Base-by-base conservation (phyloP, 2,329 filamentous ascomycete genomes). In the Drechmeria coniospora region DNA sequence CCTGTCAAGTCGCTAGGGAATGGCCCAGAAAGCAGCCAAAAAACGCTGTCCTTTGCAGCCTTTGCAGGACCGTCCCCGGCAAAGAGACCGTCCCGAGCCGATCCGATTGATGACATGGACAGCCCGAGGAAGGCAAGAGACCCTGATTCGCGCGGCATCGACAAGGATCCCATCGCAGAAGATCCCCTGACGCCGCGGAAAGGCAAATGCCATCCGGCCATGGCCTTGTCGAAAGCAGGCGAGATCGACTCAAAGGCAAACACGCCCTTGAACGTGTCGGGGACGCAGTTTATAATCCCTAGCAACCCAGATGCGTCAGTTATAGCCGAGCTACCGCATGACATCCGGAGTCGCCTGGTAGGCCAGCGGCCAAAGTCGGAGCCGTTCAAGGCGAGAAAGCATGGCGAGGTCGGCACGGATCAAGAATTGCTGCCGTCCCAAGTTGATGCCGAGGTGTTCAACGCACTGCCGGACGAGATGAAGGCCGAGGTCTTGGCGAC, bases 281-380 rank as follows among this genome's bases (percentile, higher is more conserved):
- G 87, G 2, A 93, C 87, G 0, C 90, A 98, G 43, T 98, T 98
- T 43, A 71, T 95, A 25, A 63, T 98, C 40, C 90, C 90, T 0
- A 69, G 69, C 1, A 81, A 93, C 39, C 68, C 80, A 2, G 90
- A 98, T 45, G 74, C 78, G 0, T 61, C 65, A n/a, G 77, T 93
- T 1, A 54, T 95, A 4, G 79, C 79, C 2, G 84, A 92, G 43
- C 62, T 98, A 4, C 87, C 87, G 0, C 63, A 62, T 18, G 82
- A 92, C 45, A 93, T 95, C 36, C 69, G 82, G 33, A 74, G 71
- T 18, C 81, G 71, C 44, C 63, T 95, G 8, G 62, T 79, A 35
- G 66, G 65, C 7, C 75, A 78, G 42, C 59, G 55, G 32, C 47
- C 46, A 8, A 44, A 38, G n/a, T 9, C 9, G 6, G 20, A 21